A percentile compares a stretch with the other conserved stretches of the same genome.
Conservation (phyloP, 2,329 filamentous ascomycete species). For the Pyrenophora tritici-repentis region DNA sequence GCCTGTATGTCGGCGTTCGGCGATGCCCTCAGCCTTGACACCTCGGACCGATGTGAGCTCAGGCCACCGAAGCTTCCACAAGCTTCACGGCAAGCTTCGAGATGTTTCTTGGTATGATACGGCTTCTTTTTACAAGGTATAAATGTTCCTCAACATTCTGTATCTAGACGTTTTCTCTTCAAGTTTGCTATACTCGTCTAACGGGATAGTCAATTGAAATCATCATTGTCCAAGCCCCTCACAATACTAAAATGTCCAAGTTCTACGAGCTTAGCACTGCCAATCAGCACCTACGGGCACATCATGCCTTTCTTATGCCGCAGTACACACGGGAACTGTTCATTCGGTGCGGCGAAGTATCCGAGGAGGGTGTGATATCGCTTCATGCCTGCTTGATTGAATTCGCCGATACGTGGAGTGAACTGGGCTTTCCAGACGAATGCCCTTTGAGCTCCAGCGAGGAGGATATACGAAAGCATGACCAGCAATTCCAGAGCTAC, state of each 20-base stretch:
- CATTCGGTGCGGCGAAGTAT: constrained; percentile 29
- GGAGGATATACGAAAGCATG: constrained; percentile 34
- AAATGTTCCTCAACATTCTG: too few species aligned
- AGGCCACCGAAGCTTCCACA: too few species aligned
- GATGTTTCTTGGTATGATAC: too few species aligned
- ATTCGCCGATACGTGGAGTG: constrained; percentile 34
- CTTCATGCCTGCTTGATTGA: constrained; percentile 43
- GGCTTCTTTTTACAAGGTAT: too few species aligned
- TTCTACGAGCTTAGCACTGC: constrained; percentile 38
- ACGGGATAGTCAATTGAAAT: too few species aligned
- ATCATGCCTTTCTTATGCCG: constrained; percentile 33
- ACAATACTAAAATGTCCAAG: constrained; percentile 33
- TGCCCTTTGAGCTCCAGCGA: constrained; percentile 38
- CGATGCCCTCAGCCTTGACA: too few species aligned
- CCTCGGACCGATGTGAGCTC: too few species aligned
- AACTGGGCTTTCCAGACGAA: constrained; percentile 24
- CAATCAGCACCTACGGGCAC: constrained; percentile 16
- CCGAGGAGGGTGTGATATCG: constrained; percentile 41
- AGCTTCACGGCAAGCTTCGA: too few species aligned
- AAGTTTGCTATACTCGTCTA: too few species aligned
- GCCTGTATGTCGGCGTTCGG: too few species aligned
- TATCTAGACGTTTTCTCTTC: too few species aligned
- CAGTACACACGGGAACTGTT: constrained; percentile 43
- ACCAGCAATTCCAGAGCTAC: constrained; percentile 41
- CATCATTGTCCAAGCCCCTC: too few species aligned